Evolutionary conservation across 2,329 filamentous ascomycete genomes (phyloP).

Genomic region (Diaporthe helianthi): DNA sequence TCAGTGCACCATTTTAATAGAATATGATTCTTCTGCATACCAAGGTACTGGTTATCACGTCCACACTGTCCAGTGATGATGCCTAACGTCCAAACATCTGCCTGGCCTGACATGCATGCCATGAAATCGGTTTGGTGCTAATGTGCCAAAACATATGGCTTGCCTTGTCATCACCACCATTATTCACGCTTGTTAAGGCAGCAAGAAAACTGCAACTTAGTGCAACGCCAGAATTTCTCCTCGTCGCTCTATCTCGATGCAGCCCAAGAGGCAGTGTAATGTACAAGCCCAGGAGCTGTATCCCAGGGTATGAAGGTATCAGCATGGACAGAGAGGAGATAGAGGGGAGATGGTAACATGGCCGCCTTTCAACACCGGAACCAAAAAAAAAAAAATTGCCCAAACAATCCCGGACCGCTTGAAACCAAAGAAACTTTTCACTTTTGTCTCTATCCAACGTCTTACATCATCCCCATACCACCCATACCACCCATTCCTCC

Average conservation of each 20-base stretch:
- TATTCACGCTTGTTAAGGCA: neutral
- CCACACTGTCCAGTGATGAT: neutral
- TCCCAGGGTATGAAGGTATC: constrained; percentile 39
- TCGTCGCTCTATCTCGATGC: constrained; percentile 29
- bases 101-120: neutral
- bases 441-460: constrained; percentile 35
- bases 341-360: constrained; percentile 47
- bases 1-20: neutral
- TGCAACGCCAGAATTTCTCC: constrained; percentile 13
- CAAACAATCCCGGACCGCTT: constrained; percentile 45
- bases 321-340: constrained; percentile 40
- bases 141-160: neutral
- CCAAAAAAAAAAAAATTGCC: constrained; percentile 56
- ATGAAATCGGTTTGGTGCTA: neutral
- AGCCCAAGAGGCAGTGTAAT: constrained; percentile 35
- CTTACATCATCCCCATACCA: constrained; percentile 63
- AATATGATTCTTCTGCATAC: neutral
- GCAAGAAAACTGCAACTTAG: neutral
- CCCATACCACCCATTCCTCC: constrained; percentile 64
- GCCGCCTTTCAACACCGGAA: constrained; percentile 54
- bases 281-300: constrained; percentile 38
- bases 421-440: constrained; percentile 38
- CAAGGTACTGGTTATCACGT: neutral
- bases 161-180: no score
- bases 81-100: constrained; percentile 11